Evolutionary conservation across 129 eudicot species (phyloP).

Genomic region (Lactuca sativa): DNA sequence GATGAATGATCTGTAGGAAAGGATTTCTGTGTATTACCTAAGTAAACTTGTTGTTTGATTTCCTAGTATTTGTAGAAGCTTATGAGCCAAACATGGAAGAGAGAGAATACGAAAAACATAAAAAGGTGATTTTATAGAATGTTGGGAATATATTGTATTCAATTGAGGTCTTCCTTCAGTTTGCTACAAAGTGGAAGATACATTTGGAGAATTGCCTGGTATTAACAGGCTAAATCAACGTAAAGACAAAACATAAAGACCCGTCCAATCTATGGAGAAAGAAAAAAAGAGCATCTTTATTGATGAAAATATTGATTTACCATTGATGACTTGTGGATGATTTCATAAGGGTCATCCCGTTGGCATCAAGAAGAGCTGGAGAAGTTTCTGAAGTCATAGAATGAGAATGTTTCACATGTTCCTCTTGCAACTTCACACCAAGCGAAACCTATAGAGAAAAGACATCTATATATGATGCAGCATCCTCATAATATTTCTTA

Average conservation of each 20-base stretch:
- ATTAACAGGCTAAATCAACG: slow-evolving; percentile 71
- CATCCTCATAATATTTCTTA: slow-evolving; percentile 95
- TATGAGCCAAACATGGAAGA: no score
- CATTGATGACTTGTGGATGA: slow-evolving; percentile 75
- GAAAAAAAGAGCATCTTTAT: background rate
- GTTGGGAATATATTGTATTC: no score
- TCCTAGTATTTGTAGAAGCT: no score
- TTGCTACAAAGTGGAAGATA: no score
- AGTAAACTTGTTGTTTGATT: no score
- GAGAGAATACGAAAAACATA: no score
- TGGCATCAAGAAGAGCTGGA: slow-evolving; percentile 63
- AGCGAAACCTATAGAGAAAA: no score
- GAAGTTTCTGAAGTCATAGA: slow-evolving; percentile 60
- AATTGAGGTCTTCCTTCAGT: no score
- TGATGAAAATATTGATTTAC: slow-evolving; percentile 30
- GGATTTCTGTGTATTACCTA: no score
- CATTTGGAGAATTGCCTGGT: slow-evolving; percentile 70
- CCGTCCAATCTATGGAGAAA: slow-evolving; percentile 2
- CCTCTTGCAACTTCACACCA: slow-evolving; percentile 57
- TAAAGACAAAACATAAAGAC: slow-evolving; percentile 25
- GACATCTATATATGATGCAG: slow-evolving; percentile 97
- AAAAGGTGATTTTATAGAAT: no score
- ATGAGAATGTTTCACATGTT: slow-evolving; percentile 63
- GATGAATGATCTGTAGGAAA: no score
- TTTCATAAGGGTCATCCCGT: slow-evolving; percentile 73